Evolutionary conservation across 345 rosid species (phyloP), one percentile per base, ranked within the genome.

Genomic region (Durio zibethinus): DNA sequence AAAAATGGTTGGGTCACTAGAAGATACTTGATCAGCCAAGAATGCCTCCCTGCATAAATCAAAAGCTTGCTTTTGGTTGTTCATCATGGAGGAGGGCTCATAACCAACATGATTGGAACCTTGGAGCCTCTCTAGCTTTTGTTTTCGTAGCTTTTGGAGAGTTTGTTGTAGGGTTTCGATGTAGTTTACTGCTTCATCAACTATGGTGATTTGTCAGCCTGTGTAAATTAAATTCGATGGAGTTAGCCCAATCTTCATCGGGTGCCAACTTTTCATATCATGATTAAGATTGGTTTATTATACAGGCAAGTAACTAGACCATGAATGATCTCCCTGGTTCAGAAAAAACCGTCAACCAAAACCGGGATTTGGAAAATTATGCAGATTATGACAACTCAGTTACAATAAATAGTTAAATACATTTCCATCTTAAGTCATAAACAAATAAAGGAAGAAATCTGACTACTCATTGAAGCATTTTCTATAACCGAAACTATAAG

Each of bases 151-250:
- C 2, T 77, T 74, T 23, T 83, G 81, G 71, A 84, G 86, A 9
- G 88, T 82, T 2, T 81, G 80, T 42, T 87, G 73, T 54, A 87
- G 85, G 77, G 80, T 79, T 77, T 85, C 77, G 7, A 86, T 86
- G 80, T 85, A 79, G 36, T 66, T 86, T 36, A 85, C 80, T 59
- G 89, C 91, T 76, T 88, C 91, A 73, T 88, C 88, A 3, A 88
- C 92, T 45, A 88, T 74, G 79, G 86, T 81, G 92, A 85, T 74
- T 88, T 88, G 82, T 87, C 92, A 16, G 84, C 92, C 90, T 88
- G 81, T 18, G 5, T 7, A 33, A 4, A 31, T 43, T 2, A 16
- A 15, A 69, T 18, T 69, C 8, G 10, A 20, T 16, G 43, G 10
- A 35, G 2, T 57, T 10, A 57, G 25, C 63, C 16, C 33, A 21